A percentile compares a stretch with the other conserved stretches of the same genome.
Conservation (phyloP, 1,284 basidiomycete species). For the Cryptococcus hybrid region DNA sequence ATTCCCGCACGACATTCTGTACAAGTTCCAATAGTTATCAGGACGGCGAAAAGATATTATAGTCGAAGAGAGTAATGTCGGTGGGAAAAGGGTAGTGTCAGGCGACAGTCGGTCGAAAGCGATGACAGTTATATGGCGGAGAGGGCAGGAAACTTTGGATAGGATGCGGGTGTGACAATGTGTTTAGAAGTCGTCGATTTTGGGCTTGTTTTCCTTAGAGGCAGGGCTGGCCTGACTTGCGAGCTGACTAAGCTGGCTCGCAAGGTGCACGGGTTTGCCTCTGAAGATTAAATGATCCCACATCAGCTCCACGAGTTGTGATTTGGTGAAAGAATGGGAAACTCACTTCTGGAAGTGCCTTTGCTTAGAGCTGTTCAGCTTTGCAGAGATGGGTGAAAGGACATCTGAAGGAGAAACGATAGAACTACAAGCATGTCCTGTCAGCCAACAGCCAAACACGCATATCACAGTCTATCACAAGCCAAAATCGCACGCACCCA, state of each 20-base stretch:
- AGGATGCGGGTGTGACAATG: too few species aligned
- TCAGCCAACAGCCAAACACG: background rate
- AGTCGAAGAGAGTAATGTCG: background rate
- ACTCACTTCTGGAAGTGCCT: constrained; percentile 85
- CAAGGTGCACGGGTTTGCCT: constrained; percentile 36
- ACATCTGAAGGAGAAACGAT: constrained; percentile 87
- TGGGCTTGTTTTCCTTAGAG: constrained; percentile 20
- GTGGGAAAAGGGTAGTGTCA: too few species aligned
- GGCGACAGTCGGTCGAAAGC: too few species aligned
- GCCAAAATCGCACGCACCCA: constrained; percentile 20
- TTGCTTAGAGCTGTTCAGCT: constrained; percentile 81
- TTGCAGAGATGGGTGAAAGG: constrained; percentile 85
- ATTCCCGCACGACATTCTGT: constrained; percentile 1
- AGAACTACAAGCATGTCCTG: constrained; percentile 34
- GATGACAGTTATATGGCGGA: too few species aligned
- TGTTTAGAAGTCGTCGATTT: constrained; percentile 28
- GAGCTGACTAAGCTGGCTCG: constrained; percentile 41
- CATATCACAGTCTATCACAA: background rate
- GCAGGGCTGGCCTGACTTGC: constrained; percentile 24
- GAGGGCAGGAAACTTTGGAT: too few species aligned
- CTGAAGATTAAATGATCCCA: constrained; percentile 5
- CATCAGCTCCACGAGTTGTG: background rate
- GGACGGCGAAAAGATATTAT: background rate
- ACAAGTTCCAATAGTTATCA: background rate
- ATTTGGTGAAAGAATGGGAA: background rate